These are phyloP conservation scores for Cryptococcus deneoformans DNA, from an alignment of 1,284 basidiomycete species.

Conservation along the genomic window DNA sequence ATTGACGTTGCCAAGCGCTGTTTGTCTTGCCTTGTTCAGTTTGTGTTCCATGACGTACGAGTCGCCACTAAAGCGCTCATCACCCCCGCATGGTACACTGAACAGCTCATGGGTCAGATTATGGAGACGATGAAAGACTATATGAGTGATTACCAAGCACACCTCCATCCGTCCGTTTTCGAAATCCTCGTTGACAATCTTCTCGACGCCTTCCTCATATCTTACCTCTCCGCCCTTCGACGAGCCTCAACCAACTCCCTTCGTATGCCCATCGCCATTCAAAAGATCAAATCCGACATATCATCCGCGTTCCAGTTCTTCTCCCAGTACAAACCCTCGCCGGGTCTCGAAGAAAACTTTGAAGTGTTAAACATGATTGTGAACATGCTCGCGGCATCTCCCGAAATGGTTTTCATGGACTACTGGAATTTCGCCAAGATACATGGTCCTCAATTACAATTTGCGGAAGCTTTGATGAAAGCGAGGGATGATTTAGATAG, in stretches of 20 bases:
- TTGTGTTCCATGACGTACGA: conserved; percentile 93
- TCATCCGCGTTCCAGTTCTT: conserved; percentile 77
- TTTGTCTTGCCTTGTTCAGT: conserved; percentile 87
- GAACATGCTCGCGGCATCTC: conserved; percentile 80
- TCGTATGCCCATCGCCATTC: conserved; percentile 77
- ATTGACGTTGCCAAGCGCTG: conserved; percentile 97
- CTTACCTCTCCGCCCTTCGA: conserved; percentile 84
- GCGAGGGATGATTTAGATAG: conserved; percentile 89
- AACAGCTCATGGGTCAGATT: conserved; percentile 63
- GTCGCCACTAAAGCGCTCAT: conserved; percentile 85
- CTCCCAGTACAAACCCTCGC: conserved; percentile 67
- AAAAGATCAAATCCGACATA: conserved; percentile 79
- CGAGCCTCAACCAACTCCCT: conserved; percentile 71
- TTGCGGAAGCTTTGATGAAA: conserved; percentile 86
- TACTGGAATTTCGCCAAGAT: conserved; percentile 96
- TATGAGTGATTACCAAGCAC: conserved; percentile 85
- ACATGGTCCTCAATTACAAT: conserved; percentile 88
- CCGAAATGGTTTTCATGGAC: conserved; percentile 90
- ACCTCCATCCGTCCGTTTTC: conserved; percentile 85
- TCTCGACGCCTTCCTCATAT: conserved; percentile 84
- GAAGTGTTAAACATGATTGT: conserved; percentile 85
- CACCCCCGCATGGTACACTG: conserved; percentile 71
- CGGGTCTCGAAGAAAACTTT: conserved; percentile 69
- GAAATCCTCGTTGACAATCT: conserved; percentile 89
- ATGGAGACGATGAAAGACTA: conserved; percentile 97